Evolutionary conservation across 2,329 filamentous ascomycete species (phyloP), one percentile per base, ranked within the genome.

Genomic region (Penicillium capsulatum): DNA sequence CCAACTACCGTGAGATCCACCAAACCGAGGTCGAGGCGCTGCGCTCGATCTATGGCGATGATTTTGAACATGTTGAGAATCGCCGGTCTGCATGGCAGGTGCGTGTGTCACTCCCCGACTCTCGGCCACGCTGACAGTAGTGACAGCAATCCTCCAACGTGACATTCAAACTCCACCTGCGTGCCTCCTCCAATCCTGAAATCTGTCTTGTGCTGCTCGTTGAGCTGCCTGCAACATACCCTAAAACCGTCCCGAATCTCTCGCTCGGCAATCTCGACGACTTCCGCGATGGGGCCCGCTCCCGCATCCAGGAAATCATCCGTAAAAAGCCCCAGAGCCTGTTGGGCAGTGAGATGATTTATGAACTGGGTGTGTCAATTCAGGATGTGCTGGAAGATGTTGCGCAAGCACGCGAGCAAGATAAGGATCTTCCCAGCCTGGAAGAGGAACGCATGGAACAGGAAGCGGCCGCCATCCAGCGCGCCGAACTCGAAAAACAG

Each of bases 391-490:
- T 97, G 3, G 88, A 96, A 64, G 86, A 94, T 61, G 87, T 87
- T n/a, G 86, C 88, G 1, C 75, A 82, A 50, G 80, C 82, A 17
- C 85, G 85, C 52, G 83, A 84, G 33, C 79, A 83, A 39, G 85
- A 87, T 20, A 78, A 81, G 39, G 78, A 88, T 45, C 70, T 95
- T 11, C 89, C 88, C 1, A 95, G 88, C 20, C 72, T 97, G 5
- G 88, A 94, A 57, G 88, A 94, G 55, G 90, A 97, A 64, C 80
- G 90, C 27, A 88, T 85, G 17, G 81, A 81, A 10, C 87, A 94
- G 47, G 86, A 94, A 66, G 84, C 84, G 15, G 79, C 78, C 16
- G 72, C 86, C 17, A 79, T 79, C 38, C 67, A 71, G 40, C 65
- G 74, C 51, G 73, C 70, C 34, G 73, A 74, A 47, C 66, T 67